A percentile compares a stretch with the other conserved stretches of the same genome.
phyloP scores from a whole-genome alignment of 305 asterid species.

The Fraxinus velutina region DNA sequence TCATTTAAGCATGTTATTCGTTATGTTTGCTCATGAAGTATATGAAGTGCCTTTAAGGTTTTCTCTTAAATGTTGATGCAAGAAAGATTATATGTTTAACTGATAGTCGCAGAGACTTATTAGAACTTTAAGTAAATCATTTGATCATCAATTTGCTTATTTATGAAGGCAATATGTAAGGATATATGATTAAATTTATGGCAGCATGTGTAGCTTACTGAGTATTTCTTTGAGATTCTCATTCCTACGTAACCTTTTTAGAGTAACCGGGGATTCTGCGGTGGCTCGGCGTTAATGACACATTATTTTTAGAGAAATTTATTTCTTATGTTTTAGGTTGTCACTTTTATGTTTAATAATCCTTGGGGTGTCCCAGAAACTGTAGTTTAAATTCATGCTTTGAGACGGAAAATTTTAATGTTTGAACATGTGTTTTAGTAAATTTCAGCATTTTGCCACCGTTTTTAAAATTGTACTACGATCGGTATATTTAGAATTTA shows the following conservation, averaged over 20 bases:
- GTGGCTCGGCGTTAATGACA: not conserved
- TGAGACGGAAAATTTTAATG: no score
- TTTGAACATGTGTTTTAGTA: no score
- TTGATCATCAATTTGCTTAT: not conserved
- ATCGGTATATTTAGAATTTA: no score
- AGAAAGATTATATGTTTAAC: no score
- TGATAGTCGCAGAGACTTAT: not conserved
- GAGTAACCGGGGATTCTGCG: not conserved
- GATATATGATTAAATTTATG: not conserved
- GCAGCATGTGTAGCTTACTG: not conserved
- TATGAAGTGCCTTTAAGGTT: not conserved
- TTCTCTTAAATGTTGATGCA: no score
- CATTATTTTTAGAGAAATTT: no score
- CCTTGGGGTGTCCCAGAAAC: no score
- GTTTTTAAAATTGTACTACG: no score
- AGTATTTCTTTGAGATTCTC: not conserved
- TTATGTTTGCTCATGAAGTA: not conserved
- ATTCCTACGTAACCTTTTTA: not conserved
- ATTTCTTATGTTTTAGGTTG: no score
- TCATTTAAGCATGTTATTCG: not conserved
- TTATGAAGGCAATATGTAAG: not conserved
- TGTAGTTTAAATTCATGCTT: no score
- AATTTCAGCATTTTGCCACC: no score
- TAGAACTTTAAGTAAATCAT: not conserved
- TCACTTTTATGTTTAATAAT: no score